These are phyloP conservation scores for Cladochytrium replicatum DNA, from an alignment of 192 early-diverging fungal genomes.

Conservation along the genomic window DNA sequence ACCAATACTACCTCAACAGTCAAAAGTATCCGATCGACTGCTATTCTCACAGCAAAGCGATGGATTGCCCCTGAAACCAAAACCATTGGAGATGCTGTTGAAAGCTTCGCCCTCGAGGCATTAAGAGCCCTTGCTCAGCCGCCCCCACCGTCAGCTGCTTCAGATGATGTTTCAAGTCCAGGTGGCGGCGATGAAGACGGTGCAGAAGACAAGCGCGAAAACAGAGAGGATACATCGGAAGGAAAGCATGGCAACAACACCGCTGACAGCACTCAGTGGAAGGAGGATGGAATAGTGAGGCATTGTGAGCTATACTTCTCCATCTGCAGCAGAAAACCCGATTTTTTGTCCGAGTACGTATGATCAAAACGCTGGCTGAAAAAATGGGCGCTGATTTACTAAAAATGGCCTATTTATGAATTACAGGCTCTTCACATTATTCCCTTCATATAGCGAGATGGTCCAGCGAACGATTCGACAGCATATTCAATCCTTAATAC, in stretches of 20 bases:
- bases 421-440: constrained; percentile 42
- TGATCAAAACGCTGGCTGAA: too few relatives aligned
- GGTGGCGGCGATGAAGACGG: constrained; percentile 16
- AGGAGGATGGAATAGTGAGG: constrained; percentile 52
- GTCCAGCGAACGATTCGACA: constrained; percentile 45
- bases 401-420: background rate
- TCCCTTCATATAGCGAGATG: constrained; percentile 17
- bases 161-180: background rate
- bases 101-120: constrained; percentile 34
- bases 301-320: constrained; percentile 69
- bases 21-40: constrained; percentile 39
- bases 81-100: constrained; percentile 27
- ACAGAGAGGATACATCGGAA: constrained; percentile 1
- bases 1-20: constrained; percentile 11
- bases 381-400: constrained; percentile 11
- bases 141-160: background rate
- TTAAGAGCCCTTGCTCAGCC: constrained; percentile 11
- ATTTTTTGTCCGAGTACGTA: constrained; percentile 58
- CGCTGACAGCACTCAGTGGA: constrained; percentile 12
- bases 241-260: background rate
- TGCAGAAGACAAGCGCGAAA: background rate
- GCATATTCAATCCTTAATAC: constrained; percentile 56
- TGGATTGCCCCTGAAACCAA: constrained; percentile 47
- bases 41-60: constrained; percentile 48
- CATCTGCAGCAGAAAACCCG: constrained; percentile 60